Base-by-base conservation (phyloP, 805 yeast genomes). In the Ogataea degrootiae region DNA sequence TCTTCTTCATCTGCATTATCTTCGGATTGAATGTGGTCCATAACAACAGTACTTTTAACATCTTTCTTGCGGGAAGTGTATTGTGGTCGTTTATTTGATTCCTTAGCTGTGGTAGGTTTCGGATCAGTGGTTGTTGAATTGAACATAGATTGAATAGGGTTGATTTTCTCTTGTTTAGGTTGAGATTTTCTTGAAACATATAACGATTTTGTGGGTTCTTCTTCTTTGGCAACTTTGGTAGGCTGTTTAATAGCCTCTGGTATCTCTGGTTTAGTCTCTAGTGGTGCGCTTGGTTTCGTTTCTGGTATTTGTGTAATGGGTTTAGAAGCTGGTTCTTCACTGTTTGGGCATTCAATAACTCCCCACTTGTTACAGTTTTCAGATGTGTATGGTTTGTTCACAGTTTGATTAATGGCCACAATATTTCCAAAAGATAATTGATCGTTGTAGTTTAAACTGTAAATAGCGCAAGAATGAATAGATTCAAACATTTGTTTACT, bases 331-430 rank as follows among this genome's bases (percentile, higher is more conserved):
- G 21, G 12, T 26, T 26, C 11, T 26, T 6, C 31, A 23, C 43
- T 54, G 6, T 58, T 50, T 4, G 44, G 36, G 2, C 64, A 55
- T 26, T 46, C 48, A 21, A 62, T 52, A 2, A 60, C 42, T 4
- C 64, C 68, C 60, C 66, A 62, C 21, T 47, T 49, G 2, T 29
- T 42, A 42, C 58, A 51, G 37, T 52, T 58, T 17, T 52, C 60
- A 12, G 49, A 45, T 2, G 52, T 47, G 41, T 54, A 55, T 4
- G 45, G 45, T 26, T 47, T 42, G 3, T 39, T 40, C 11, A 52
- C 38, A 6, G 41, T 43, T 1, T 41, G 41, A 42, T 60, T 57
- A 17, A 53, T 41, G 15, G 58, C 53, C 12, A 52, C 55, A 15
- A 58, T 53, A 37, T 58, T 59, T 34, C 49, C 51, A 31, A 62